Base-by-base conservation (phyloP, 805 yeast genomes). In the Cyberlindnera petersonii region DNA sequence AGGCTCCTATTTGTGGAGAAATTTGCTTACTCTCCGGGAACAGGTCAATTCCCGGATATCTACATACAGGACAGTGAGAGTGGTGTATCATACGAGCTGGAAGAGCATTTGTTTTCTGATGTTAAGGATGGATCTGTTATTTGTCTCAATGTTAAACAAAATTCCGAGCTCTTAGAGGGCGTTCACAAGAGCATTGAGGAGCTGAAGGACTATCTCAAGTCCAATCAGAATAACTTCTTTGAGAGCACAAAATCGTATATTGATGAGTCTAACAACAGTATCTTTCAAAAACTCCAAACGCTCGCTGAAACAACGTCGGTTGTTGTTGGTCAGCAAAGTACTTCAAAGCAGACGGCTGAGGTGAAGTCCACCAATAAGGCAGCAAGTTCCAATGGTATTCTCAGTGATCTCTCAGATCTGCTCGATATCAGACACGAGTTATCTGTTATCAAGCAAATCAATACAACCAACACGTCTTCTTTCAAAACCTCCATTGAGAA, bases 1-100 rank as follows among this genome's bases (percentile, higher is more conserved):
- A 70, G 93, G 31, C 68, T 87, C 2, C 63, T 85, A 18, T 91
- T 91, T 55, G 85, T 89, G 6, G 96, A 91, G 53, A 85, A 79
- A 50, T 89, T 88, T 64, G 86, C 91, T 2, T 87, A 82, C 57
- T 74, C 91, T 0, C 93, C 95, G 0, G 82, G 83, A 0, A 60
- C 75, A 1, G 73, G 77, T 10, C 61, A 75, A 2, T 86, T 87
- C 48, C 97, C 98, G 0, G 84, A 81, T 10, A 74, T 93, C 20
- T 83, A 84, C 50, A 69, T 88, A 6, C 78, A 72, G 44, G 94
- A 86, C 43, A 71, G 74, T 0, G 58, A 63, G 3, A 67, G 72
- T 23, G 74, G 74, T 0, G 71, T 88, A 1, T 70, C 82, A 2
- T 93, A 85, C 55, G 96, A 91, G 57, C 61, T 91, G 17, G 97